Evolutionary conservation across 257 asterid genomes (phyloP).

Genomic region (Solanum ossicruentum): DNA sequence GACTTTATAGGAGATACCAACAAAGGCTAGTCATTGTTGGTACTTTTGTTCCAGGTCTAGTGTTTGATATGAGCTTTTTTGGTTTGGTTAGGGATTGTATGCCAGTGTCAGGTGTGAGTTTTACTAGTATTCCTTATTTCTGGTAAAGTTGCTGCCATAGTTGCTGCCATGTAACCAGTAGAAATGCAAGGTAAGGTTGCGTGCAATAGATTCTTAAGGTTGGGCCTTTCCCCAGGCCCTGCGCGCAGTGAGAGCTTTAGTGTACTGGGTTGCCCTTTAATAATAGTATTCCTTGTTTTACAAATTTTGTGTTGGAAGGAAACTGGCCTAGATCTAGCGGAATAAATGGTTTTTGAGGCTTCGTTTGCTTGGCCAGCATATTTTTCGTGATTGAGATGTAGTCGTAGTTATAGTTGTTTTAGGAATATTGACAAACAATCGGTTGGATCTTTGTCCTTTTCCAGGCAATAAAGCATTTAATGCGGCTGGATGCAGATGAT

Average conservation of each 20-base stretch:
- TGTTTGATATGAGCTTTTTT: neutral
- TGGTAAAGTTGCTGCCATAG: too few species aligned
- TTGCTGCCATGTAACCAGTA: too few species aligned
- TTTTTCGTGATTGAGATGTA: neutral
- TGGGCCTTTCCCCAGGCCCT: too few species aligned
- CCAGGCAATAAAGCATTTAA: constrained; percentile 82
- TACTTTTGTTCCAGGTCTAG: neutral
- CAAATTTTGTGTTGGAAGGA: neutral
- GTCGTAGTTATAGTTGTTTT: neutral
- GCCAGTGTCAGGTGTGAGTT: neutral
- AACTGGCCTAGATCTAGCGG: neutral
- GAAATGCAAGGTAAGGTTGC: too few species aligned
- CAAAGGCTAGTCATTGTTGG: neutral
- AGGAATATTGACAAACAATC: neutral
- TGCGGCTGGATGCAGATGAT: constrained; percentile 62
- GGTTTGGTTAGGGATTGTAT: neutral
- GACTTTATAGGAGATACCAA: neutral
- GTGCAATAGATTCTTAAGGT: too few species aligned
- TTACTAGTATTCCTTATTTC: neutral
- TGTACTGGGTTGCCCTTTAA: neutral
- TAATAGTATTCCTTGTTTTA: neutral
- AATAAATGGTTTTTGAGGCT: neutral
- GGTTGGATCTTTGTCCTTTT: neutral
- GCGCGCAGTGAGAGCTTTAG: too few species aligned
- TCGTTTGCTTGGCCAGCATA: neutral